phyloP scores from a whole-genome alignment of 441 rosid genomes.

The Omphalea diandra region DNA sequence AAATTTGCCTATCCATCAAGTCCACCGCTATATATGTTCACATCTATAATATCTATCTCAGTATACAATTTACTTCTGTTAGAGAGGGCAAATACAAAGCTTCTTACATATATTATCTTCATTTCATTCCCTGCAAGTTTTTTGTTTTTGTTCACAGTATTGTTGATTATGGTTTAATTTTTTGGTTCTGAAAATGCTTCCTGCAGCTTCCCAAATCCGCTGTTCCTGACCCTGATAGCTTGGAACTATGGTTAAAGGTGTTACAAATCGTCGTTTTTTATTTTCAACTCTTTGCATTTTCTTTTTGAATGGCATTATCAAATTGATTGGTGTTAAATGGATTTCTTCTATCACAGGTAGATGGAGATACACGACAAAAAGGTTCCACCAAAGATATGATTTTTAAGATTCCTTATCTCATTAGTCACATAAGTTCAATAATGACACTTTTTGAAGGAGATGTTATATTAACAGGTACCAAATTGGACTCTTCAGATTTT shows the following conservation, averaged over 20 bases:
- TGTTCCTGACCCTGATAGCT: conserved; percentile 71
- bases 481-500: not conserved
- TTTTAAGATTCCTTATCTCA: conserved; percentile 76
- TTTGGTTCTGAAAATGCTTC: conserved; percentile 7
- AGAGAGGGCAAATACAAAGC: not conserved
- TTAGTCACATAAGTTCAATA: conserved; percentile 85
- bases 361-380: conserved; percentile 75
- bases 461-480: conserved; percentile 79
- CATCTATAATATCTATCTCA: not conserved
- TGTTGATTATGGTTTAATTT: conserved; percentile 2
- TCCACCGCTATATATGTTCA: not conserved
- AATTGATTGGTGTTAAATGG: conserved; percentile 12
- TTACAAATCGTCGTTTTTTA: conserved; percentile 10
- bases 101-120: not conserved
- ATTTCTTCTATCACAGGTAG: conserved; percentile 49
- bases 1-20: not conserved
- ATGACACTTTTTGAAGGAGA: conserved; percentile 95
- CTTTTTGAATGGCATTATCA: not conserved
- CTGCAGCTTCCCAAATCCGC: conserved; percentile 60
- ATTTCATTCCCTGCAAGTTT: not conserved
- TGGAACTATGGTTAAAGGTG: conserved; percentile 96
- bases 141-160: not conserved
- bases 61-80: not conserved
- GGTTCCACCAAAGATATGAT: conserved; percentile 92
- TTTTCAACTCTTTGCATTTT: not conserved